Conservation (phyloP, 441 rosid species). For the Populus hybrid region DNA sequence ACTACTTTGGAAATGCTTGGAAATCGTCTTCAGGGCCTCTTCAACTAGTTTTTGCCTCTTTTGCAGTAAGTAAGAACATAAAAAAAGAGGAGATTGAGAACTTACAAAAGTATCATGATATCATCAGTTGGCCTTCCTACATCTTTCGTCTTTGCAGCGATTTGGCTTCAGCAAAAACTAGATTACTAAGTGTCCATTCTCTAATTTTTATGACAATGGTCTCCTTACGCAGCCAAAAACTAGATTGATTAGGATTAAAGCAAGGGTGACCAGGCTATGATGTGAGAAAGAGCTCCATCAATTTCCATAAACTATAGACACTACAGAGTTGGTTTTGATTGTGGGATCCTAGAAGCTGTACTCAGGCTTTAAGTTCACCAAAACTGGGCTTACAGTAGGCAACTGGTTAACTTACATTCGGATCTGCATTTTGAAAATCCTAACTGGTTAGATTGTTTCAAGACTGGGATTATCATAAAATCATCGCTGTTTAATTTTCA, state of each 20-base stretch:
- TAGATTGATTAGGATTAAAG: no score
- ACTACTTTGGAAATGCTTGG: constrained; percentile 35
- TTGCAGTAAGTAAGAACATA: constrained; percentile 7
- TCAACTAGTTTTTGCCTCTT: constrained; percentile 26
- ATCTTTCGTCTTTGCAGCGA: constrained; percentile 42
- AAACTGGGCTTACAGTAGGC: no score
- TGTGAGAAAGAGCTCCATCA: no score
- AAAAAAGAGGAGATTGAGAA: constrained; percentile 14
- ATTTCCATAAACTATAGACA: no score
- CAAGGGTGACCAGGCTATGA: no score
- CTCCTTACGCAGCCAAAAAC: no score
- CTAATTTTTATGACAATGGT: not conserved
- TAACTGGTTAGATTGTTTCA: not conserved
- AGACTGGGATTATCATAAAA: not conserved
- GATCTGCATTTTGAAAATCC: no score
- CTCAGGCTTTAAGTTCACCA: no score
- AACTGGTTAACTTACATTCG: no score
- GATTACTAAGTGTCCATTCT: not conserved
- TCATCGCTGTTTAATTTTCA: not conserved
- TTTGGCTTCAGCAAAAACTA: constrained; percentile 14
- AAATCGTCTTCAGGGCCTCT: constrained; percentile 32
- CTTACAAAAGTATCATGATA: constrained; percentile 19
- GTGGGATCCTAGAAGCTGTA: no score
- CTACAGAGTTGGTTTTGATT: no score
- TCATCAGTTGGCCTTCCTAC: constrained; percentile 28